These are phyloP conservation scores for Pseudopithomyces chartarum DNA, from an alignment of 2,329 filamentous ascomycete species.

Conservation along the genomic window DNA sequence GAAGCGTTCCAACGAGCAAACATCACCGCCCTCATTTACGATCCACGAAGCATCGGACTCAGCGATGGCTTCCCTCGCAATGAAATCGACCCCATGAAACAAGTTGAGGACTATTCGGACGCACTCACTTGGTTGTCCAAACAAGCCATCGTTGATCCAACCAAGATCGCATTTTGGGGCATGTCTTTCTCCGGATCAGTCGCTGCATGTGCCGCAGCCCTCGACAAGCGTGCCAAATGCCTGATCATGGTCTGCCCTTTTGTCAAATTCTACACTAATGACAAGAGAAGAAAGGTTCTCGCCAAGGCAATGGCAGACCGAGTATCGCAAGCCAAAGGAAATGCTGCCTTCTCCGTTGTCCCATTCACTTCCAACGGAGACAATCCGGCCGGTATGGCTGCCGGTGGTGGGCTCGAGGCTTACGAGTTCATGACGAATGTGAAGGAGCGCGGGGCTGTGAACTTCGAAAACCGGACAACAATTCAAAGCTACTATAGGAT, in stretches of 20 bases:
- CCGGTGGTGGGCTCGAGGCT: constrained; percentile 1
- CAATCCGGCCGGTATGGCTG: constrained; percentile 8
- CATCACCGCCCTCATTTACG: neutral
- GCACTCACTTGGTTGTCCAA: neutral
- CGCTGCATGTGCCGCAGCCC: constrained; percentile 30
- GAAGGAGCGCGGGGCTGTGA: neutral
- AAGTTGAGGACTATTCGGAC: neutral
- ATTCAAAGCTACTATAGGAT: constrained; percentile 12
- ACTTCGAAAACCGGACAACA: constrained; percentile 1
- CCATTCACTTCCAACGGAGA: constrained; percentile 3
- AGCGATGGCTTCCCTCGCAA: neutral
- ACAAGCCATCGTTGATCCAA: neutral
- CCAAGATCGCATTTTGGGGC: neutral
- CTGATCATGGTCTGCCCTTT: neutral
- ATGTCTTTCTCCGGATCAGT: constrained; percentile 35
- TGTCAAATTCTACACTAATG: neutral
- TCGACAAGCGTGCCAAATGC: constrained; percentile 35
- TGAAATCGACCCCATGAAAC: neutral
- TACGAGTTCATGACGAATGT: neutral
- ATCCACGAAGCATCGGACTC: neutral
- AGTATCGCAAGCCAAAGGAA: constrained; percentile 5
- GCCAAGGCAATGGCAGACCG: constrained; percentile 7
- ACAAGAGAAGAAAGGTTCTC: constrained; percentile 3
- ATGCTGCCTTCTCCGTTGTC: constrained; percentile 4
- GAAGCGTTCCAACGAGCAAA: neutral